Conservation (phyloP, 2,329 filamentous ascomycete genomes). For the Celoporthe dispersa region DNA sequence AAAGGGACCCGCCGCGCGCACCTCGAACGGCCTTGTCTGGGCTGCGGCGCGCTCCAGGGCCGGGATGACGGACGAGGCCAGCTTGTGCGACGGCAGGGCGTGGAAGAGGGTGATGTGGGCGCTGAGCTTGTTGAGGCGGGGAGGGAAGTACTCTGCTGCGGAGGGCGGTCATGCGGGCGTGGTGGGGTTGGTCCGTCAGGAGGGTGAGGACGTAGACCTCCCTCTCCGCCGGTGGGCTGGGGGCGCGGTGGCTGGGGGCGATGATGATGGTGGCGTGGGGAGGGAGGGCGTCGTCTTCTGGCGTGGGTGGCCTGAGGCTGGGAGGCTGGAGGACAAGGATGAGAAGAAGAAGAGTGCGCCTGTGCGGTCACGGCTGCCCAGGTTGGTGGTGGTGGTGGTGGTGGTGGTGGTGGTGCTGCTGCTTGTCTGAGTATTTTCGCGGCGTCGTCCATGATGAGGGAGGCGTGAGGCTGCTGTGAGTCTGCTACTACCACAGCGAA, state of each 20-base stretch:
- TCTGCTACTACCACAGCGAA: background rate
- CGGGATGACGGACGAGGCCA: background rate
- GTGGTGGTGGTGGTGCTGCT: background rate
- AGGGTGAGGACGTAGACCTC: slow-evolving; percentile 24
- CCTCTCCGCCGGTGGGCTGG: background rate
- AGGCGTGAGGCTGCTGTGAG: background rate
- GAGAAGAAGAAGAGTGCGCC: background rate
- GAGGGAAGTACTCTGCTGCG: slow-evolving; percentile 18
- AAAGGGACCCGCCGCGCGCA: background rate
- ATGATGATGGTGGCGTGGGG: background rate
- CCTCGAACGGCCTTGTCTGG: slow-evolving; percentile 1
- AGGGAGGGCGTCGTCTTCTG: background rate
- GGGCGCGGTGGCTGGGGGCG: slow-evolving; percentile 6
- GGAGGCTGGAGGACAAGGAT: background rate
- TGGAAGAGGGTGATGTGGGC: slow-evolving; percentile 28
- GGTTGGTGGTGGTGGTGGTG: background rate
- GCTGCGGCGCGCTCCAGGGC: slow-evolving; percentile 5
- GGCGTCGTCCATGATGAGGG: background rate
- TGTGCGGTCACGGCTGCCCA: slow-evolving; percentile 5
- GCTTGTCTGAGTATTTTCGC: too few species aligned
- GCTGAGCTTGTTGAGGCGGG: slow-evolving; percentile 15
- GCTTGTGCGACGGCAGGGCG: slow-evolving; percentile 18
- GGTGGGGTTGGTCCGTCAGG: slow-evolving; percentile 12
- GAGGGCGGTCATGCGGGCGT: slow-evolving; percentile 19
- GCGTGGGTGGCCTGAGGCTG: background rate